These are phyloP conservation scores for Cryptosporidium viatorum DNA, from an alignment of 169 alveolate genomes.

Conservation along the genomic window DNA sequence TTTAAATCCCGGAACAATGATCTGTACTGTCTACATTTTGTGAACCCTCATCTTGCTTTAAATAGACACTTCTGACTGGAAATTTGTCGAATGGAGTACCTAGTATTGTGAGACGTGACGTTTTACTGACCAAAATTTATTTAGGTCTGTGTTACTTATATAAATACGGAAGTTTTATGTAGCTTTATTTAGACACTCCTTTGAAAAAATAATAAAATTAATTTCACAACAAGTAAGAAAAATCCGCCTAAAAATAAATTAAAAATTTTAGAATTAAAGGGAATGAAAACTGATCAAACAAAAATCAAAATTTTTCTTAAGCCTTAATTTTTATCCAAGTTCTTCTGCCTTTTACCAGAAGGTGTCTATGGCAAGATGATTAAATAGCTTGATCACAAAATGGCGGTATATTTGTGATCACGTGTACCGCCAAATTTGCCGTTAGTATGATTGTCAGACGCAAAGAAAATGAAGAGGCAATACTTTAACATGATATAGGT, in stretches of 20 bases:
- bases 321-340: background rate
- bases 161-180: background rate
- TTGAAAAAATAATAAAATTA: background rate
- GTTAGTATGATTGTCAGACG: background rate
- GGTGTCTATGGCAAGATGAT: background rate
- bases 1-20: constrained; percentile 25
- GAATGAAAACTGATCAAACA: background rate
- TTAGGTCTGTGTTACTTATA: background rate
- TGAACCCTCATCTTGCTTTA: constrained; percentile 43
- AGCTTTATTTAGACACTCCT: background rate
- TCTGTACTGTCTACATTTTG: constrained; percentile 48
- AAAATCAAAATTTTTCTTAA: no score
- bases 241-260: background rate
- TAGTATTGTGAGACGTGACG: constrained; percentile 56
- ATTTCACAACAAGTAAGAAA: background rate
- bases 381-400: background rate
- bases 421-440: background rate
- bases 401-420: background rate
- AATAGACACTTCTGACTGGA: constrained; percentile 64
- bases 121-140: constrained; percentile 14
- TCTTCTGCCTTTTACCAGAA: background rate
- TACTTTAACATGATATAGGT: background rate
- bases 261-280: background rate
- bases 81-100: constrained; percentile 73
- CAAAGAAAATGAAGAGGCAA: background rate